Conservation (phyloP, 2,329 filamentous ascomycete genomes). For the Claviceps capensis region DNA sequence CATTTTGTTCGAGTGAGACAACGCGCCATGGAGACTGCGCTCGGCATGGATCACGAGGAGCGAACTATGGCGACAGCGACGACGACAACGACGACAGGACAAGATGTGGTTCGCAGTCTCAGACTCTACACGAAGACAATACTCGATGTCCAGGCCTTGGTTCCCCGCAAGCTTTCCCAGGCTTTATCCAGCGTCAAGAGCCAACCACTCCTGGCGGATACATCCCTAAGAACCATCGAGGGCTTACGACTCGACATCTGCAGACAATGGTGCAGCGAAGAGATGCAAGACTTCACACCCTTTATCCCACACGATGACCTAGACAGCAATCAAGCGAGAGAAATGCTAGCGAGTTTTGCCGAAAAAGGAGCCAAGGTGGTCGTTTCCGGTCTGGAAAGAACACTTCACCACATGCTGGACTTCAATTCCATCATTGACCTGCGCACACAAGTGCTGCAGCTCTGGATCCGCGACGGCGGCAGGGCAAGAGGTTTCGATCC, state of each 20-base stretch:
- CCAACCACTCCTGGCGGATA: slow-evolving; percentile 58
- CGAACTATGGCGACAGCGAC: slow-evolving; percentile 23
- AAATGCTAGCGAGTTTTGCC: slow-evolving; percentile 51
- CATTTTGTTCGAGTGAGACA: slow-evolving; percentile 66
- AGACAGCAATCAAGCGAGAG: slow-evolving; percentile 43
- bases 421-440: slow-evolving; percentile 57
- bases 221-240: slow-evolving; percentile 49
- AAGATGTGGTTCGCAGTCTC: slow-evolving; percentile 49
- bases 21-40: slow-evolving; percentile 49
- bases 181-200: slow-evolving; percentile 56
- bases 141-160: slow-evolving; percentile 60
- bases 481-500: slow-evolving; percentile 54
- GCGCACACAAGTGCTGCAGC: slow-evolving; percentile 54
- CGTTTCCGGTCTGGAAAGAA: slow-evolving; percentile 46
- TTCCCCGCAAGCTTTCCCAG: slow-evolving; percentile 58
- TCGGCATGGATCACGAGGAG: slow-evolving; percentile 37
- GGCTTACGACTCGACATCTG: slow-evolving; percentile 66
- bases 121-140: slow-evolving; percentile 65
- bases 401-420: slow-evolving; percentile 45
- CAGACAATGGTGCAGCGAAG: slow-evolving; percentile 66
- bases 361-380: slow-evolving; percentile 44
- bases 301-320: slow-evolving; percentile 75
- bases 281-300: slow-evolving; percentile 73
- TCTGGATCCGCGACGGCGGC: slow-evolving; percentile 60
- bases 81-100: slow-evolving; percentile 17